Conservation (phyloP, 1,284 basidiomycete species). For the Ceratobasidium sp. region DNA sequence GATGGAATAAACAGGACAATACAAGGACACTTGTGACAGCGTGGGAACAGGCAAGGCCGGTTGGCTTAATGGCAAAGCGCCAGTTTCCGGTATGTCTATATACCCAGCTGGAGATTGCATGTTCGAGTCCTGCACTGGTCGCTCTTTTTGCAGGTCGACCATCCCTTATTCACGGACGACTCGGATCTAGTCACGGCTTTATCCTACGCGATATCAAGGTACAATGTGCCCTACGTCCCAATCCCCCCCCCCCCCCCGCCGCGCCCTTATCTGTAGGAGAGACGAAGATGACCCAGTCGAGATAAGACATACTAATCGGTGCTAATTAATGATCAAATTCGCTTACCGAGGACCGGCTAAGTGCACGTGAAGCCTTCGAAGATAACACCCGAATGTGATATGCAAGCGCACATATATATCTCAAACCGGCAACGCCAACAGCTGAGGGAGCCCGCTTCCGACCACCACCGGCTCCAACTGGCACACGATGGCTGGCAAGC, state of each 20-base stretch:
- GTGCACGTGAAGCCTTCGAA: neutral
- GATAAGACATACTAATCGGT: neutral
- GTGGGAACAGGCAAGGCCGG: constrained; percentile 18
- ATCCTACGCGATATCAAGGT: no score
- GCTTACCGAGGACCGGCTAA: neutral
- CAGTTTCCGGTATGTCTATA: constrained; percentile 34
- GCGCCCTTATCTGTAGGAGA: no score
- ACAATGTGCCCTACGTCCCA: no score
- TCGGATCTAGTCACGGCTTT: neutral
- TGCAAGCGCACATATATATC: constrained; percentile 4
- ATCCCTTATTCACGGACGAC: no score
- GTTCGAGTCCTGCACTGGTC: constrained; percentile 41
- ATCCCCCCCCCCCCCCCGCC: no score
- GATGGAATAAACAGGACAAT: no score
- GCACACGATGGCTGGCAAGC: constrained; percentile 11
- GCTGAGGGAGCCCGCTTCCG: neutral
- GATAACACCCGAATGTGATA: constrained; percentile 5
- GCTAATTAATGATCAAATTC: neutral
- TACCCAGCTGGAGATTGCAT: constrained; percentile 39
- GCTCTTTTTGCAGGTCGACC: constrained; percentile 2
- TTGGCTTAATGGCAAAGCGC: constrained; percentile 42
- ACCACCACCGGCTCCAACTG: constrained; percentile 16
- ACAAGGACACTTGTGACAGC: neutral
- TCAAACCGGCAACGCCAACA: neutral
- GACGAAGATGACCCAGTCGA: neutral